A percentile compares a stretch with the other conserved stretches of the same genome.
Conservation (phyloP, 345 rosid species). For the Syzygium aromaticum region DNA sequence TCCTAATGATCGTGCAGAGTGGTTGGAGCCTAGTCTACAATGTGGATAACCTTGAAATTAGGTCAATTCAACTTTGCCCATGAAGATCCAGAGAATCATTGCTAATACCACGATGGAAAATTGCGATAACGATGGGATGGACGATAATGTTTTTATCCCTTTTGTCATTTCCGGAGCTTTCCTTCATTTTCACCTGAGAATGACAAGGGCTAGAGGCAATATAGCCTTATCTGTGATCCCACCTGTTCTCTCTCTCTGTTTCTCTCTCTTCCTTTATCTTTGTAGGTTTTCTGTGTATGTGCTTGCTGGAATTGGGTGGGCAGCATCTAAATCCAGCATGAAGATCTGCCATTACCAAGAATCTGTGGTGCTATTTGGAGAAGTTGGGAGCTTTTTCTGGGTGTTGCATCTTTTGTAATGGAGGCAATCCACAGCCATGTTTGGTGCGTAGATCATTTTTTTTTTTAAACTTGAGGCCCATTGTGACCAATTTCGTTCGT, state of each 20-base stretch:
- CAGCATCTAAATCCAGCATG: neutral
- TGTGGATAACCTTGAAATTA: neutral
- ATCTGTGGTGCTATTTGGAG: neutral
- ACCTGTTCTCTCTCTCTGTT: neutral
- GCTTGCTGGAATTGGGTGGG: neutral
- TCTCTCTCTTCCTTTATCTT: neutral
- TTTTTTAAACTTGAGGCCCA: no score
- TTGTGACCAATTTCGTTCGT: neutral
- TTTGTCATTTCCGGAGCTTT: neutral
- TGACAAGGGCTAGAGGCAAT: neutral
- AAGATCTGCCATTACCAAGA: neutral
- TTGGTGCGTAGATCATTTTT: neutral
- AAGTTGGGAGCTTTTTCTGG: neutral
- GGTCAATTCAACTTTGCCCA: neutral
- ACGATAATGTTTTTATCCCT: neutral
- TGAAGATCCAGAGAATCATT: neutral
- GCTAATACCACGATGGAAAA: neutral
- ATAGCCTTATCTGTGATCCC: neutral
- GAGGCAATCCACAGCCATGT: neutral
- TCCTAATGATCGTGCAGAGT: neutral
- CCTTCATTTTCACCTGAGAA: neutral
- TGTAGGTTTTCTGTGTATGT: neutral
- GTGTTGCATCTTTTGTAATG: neutral
- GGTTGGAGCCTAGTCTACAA: neutral
- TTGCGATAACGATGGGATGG: neutral